phyloP scores from a whole-genome alignment of 257 asterid species.

The Solanum peruvianum region DNA sequence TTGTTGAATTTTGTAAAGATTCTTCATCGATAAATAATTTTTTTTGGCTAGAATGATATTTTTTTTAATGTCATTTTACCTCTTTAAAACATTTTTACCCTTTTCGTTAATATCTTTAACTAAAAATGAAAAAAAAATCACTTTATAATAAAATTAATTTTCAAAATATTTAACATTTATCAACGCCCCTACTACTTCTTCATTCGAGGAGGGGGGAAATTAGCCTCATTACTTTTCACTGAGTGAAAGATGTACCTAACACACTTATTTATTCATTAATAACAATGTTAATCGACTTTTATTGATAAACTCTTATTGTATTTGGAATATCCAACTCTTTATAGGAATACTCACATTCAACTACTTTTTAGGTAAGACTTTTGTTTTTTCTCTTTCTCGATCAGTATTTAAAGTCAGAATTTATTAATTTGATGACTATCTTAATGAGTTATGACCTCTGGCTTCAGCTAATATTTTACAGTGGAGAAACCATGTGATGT shows the following conservation, averaged over 20 bases:
- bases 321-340: not conserved
- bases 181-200: no score
- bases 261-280: not conserved
- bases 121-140: no score
- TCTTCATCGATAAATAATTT: no score
- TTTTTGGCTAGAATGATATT: no score
- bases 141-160: no score
- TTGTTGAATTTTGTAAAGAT: no score
- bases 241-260: not conserved
- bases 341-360: not conserved
- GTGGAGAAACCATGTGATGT: not conserved
- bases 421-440: not conserved
- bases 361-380: not conserved
- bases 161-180: no score
- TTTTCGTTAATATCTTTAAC: no score
- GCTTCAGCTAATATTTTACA: not conserved
- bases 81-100: no score
- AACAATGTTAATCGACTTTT: not conserved
- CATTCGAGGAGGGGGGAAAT: not conserved
- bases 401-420: not conserved
- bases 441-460: not conserved
- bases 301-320: not conserved
- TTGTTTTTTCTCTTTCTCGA: not conserved
- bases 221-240: not conserved
- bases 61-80: no score